phyloP scores from a whole-genome alignment of 495 filamentous ascomycete species.

The Penicillium coprophilum region DNA sequence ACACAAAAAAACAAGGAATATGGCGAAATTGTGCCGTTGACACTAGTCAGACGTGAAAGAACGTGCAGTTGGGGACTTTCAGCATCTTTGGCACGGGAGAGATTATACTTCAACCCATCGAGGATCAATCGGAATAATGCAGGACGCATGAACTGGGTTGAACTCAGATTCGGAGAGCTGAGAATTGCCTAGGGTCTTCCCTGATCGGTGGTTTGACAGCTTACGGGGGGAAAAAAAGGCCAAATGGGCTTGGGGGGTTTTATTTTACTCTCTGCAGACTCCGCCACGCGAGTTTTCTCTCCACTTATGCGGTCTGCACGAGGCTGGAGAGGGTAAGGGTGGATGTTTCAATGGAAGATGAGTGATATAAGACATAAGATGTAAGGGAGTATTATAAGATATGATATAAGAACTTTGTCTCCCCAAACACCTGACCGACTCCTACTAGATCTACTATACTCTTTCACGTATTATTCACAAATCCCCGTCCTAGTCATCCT shows the following conservation, averaged over 20 bases:
- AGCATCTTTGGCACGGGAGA: no score
- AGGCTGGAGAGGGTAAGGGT: slow-evolving; percentile 22
- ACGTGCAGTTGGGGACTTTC: neutral
- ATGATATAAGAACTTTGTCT: no score
- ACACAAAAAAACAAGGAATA: slow-evolving; percentile 2
- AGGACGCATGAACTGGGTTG: slow-evolving; percentile 14
- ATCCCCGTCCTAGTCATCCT: neutral
- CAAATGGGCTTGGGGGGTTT: neutral
- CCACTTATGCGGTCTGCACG: slow-evolving; percentile 12
- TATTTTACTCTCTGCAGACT: slow-evolving; percentile 8
- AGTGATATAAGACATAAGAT: neutral
- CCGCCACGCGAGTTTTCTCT: slow-evolving; percentile 18
- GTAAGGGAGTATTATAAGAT: neutral
- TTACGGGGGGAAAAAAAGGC: neutral
- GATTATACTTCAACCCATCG: slow-evolving; percentile 5
- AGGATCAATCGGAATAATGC: slow-evolving; percentile 22
- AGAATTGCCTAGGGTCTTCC: slow-evolving; percentile 18
- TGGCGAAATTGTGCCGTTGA: neutral
- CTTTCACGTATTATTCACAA: neutral
- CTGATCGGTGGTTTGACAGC: slow-evolving; percentile 17
- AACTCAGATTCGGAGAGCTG: slow-evolving; percentile 17
- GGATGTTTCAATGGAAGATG: slow-evolving; percentile 3
- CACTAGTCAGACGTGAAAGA: slow-evolving; percentile 1
- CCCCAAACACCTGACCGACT: no score
- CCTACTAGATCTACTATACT: neutral